A percentile compares a stretch with the other conserved stretches of the same genome.
Conservation (phyloP, 2,329 filamentous ascomycete species). For the Alternaria panax region DNA sequence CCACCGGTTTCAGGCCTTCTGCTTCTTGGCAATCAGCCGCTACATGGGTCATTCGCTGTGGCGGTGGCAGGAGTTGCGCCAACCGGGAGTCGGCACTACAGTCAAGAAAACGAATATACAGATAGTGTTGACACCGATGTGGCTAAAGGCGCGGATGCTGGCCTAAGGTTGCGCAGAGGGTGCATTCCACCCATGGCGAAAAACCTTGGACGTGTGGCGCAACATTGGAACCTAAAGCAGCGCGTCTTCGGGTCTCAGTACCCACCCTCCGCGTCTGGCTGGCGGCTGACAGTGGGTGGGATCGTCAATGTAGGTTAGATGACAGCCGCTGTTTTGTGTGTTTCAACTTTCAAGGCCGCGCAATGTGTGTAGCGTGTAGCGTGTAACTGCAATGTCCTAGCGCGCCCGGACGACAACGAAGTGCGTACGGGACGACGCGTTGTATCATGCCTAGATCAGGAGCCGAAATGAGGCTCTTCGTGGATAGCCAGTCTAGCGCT, state of each 20-base stretch:
- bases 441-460: not conserved
- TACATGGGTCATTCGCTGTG: constrained; percentile 12
- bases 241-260: not conserved
- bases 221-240: not conserved
- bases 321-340: constrained; percentile 10
- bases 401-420: not conserved
- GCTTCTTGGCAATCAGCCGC: constrained; percentile 28
- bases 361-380: constrained; percentile 9
- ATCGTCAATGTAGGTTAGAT: constrained; percentile 13
- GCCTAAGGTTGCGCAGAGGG: not conserved
- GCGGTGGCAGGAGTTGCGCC: constrained; percentile 8
- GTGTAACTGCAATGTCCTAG: constrained; percentile 2
- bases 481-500: not conserved
- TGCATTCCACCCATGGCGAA: not conserved
- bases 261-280: constrained; percentile 3
- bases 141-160: not conserved
- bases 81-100: not conserved
- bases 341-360: constrained; percentile 12
- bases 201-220: constrained; percentile 1
- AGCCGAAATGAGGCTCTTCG: constrained; percentile 5
- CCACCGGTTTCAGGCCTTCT: constrained; percentile 32
- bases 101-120: not conserved
- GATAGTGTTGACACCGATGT: not conserved
- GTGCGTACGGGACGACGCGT: constrained; percentile 10
- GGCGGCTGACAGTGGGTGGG: constrained; percentile 4